Conservation (phyloP, 768 basidiomycete genomes). For the Calocera viscosa region DNA sequence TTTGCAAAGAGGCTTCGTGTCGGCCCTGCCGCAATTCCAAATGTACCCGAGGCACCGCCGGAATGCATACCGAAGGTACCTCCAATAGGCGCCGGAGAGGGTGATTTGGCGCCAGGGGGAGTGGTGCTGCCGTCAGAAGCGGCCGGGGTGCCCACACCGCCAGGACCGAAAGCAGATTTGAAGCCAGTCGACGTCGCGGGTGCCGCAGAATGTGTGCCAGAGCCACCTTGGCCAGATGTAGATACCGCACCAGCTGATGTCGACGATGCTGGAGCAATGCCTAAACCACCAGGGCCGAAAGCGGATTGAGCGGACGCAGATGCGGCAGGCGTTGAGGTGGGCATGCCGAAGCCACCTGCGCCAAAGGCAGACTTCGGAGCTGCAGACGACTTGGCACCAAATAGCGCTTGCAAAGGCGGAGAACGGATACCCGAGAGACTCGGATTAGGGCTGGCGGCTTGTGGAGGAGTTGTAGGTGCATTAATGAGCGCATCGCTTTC, state of each 20-base stretch:
- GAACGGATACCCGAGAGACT: background rate
- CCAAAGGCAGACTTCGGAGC: background rate
- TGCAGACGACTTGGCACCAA: background rate
- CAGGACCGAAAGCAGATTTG: background rate
- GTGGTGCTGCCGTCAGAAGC: background rate
- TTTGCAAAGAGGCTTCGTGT: background rate
- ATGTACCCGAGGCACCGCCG: background rate
- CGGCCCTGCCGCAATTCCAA: background rate
- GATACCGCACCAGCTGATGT: background rate
- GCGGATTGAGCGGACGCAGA: background rate
- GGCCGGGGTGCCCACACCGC: background rate
- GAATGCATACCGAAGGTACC: slow-evolving; percentile 4
- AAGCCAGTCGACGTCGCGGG: background rate
- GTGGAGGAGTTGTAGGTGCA: background rate
- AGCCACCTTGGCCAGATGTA: background rate
- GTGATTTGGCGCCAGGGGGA: background rate
- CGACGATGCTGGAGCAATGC: background rate
- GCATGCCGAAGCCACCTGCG: background rate
- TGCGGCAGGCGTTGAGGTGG: background rate
- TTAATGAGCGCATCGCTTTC: background rate
- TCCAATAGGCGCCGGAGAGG: background rate
- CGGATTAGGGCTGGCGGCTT: background rate
- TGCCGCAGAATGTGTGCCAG: background rate
- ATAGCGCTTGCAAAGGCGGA: background rate
- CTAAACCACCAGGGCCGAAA: background rate